phyloP scores from a whole-genome alignment of 352 stramenopile genomes.

The Globisporangium canariense region DNA sequence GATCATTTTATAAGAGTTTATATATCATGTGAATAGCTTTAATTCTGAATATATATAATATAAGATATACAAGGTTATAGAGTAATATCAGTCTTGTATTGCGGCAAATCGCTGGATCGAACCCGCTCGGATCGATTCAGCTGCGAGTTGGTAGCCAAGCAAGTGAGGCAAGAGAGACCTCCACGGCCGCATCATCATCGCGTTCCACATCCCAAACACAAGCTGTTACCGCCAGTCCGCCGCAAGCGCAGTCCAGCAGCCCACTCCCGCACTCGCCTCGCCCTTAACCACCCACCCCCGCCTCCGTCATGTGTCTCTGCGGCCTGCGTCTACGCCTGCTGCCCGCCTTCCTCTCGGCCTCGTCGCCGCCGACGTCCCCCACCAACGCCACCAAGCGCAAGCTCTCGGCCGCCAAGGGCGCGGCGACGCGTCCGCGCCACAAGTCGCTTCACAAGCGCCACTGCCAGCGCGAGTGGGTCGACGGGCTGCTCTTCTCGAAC shows the following conservation, averaged over 20 bases:
- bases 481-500: conserved; percentile 82
- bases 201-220: conserved; percentile 3
- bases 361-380: conserved; percentile 11
- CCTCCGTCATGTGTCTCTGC: conserved; percentile 31
- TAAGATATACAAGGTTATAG: too few species aligned
- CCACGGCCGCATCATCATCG: neutral
- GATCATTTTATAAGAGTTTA: too few species aligned
- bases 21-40: too few species aligned
- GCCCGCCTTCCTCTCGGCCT: conserved; percentile 16
- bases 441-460: conserved; percentile 25
- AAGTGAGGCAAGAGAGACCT: neutral
- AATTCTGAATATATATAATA: too few species aligned
- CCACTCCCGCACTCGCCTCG: neutral
- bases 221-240: neutral
- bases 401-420: conserved; percentile 22
- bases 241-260: neutral
- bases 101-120: neutral
- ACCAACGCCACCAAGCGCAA: conserved; percentile 28
- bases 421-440: conserved; percentile 29
- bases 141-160: conserved; percentile 5
- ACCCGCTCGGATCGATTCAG: conserved; percentile 1
- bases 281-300: neutral
- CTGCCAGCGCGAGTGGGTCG: conserved; percentile 57
- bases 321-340: conserved; percentile 23
- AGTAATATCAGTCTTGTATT: too few species aligned